Percentiles rank a stretch among this genome's conserved stretches.
These are phyloP conservation scores for Cornus suecica DNA, from an alignment of 148 eudicot genomes.

Conservation along the genomic window DNA sequence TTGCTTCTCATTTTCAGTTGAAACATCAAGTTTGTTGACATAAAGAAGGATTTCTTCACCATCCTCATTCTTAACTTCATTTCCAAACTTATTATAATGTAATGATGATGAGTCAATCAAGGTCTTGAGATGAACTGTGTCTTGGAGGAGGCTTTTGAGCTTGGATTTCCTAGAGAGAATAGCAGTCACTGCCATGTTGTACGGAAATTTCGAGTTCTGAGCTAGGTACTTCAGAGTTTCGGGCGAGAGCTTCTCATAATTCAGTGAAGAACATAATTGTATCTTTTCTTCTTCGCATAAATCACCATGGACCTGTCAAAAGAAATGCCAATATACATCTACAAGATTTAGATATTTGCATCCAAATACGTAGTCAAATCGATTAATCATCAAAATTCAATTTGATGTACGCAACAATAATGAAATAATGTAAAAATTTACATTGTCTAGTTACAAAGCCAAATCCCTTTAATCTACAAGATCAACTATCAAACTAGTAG, in stretches of 20 bases:
- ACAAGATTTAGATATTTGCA: too few species aligned
- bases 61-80: neutral
- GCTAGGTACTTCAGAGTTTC: slow-evolving; percentile 25
- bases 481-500: neutral
- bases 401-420: neutral
- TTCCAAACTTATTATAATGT: neutral
- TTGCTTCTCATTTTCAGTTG: slow-evolving; percentile 18
- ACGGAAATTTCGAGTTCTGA: slow-evolving; percentile 31
- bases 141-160: slow-evolving; percentile 14
- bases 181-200: slow-evolving; percentile 21
- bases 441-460: neutral
- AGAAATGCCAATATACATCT: neutral
- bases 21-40: neutral
- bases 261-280: slow-evolving; percentile 32
- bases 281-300: slow-evolving; percentile 40
- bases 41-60: slow-evolving; percentile 7
- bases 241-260: slow-evolving; percentile 40
- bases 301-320: slow-evolving; percentile 37
- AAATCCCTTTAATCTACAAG: neutral
- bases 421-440: neutral
- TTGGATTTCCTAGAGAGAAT: slow-evolving; percentile 23
- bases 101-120: neutral
- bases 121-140: slow-evolving; percentile 7
- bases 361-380: neutral
- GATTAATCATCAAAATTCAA: neutral